Evolutionary conservation across 2,329 filamentous ascomycete species (phyloP).

Genomic region (Pseudocercospora crystallina): DNA sequence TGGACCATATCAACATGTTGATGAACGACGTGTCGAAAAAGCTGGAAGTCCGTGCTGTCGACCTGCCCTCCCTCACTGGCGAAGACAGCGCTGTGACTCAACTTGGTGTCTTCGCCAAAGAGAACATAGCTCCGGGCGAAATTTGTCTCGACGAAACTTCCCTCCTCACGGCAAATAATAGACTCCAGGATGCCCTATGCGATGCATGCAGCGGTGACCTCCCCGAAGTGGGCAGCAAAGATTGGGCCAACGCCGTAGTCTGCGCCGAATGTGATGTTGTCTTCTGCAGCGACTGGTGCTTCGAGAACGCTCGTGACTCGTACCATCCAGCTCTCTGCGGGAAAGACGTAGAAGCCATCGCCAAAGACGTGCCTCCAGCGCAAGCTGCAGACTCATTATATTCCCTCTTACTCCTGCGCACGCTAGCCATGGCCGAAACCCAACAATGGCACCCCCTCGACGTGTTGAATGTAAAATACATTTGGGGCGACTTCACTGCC

Average conservation of each 20-base stretch:
- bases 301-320: slow-evolving; percentile 52
- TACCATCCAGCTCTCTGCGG: slow-evolving; percentile 63
- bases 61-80: slow-evolving; percentile 67
- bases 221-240: slow-evolving; percentile 44
- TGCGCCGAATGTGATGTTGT: slow-evolving; percentile 60
- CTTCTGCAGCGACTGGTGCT: slow-evolving; percentile 60
- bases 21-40: slow-evolving; percentile 72
- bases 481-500: slow-evolving; percentile 61
- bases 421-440: slow-evolving; percentile 61
- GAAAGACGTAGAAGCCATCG: slow-evolving; percentile 55
- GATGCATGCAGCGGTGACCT: slow-evolving; percentile 81
- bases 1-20: slow-evolving; percentile 70
- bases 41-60: slow-evolving; percentile 73
- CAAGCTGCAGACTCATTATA: slow-evolving; percentile 62
- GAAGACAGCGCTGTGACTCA: slow-evolving; percentile 59
- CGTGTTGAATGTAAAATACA: slow-evolving; percentile 61
- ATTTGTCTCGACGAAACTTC: slow-evolving; percentile 78
- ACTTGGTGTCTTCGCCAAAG: slow-evolving; percentile 84
- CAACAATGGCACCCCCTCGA: slow-evolving; percentile 60
- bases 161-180: slow-evolving; percentile 83
- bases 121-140: slow-evolving; percentile 75
- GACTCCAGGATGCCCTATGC: slow-evolving; percentile 81
- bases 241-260: slow-evolving; percentile 34
- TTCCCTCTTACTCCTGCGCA: slow-evolving; percentile 58
- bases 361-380: slow-evolving; percentile 56